Evolutionary conservation across 192 early-diverging fungal genomes (phyloP), one percentile per base, ranked within the genome.

Genomic region (Lunasporangiospora selenospora): DNA sequence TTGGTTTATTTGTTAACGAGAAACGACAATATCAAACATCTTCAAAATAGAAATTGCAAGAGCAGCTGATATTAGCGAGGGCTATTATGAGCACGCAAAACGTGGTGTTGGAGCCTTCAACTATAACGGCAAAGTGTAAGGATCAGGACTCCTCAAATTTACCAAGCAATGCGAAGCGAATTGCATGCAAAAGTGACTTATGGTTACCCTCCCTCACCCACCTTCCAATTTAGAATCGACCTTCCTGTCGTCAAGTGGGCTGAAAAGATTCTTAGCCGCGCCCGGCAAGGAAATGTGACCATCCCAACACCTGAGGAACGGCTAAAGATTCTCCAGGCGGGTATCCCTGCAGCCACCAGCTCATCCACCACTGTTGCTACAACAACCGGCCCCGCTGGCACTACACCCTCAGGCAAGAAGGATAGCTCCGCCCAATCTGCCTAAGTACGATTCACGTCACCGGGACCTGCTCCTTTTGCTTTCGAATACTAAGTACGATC

Each of bases 181-280:
- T n/a, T n/a, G n/a, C n/a, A n/a, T n/a, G n/a, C n/a, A n/a, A n/a
- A n/a, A n/a, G n/a, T n/a, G n/a, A n/a, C n/a, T n/a, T n/a, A n/a
- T n/a, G n/a, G n/a, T n/a, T n/a, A n/a, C n/a, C n/a, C n/a, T n/a
- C n/a, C n/a, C n/a, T n/a, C n/a, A n/a, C n/a, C n/a, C n/a, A 29
- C 23, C 42, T 33, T 13, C 9, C 18, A 27, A 18, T 30, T 18
- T 56, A 78, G 69, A 50, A 94, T 94, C 46, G 92, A 94, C 66
- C 79, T 90, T 85, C 95, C 95, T 0, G 92, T 97, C 0, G 88
- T 95, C 15, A 94, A 93, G 76, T 95, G 93, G 93, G 95, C 95
- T 2, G 80, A 87, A 76, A 86, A 86, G 41, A 81, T 92, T 21
- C 53, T 95, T 31, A 81, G 77, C 34, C 81, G 83, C 31, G 90